Evolutionary conservation across 441 rosid genomes (phyloP).

Genomic region (Brassica hybrid): DNA sequence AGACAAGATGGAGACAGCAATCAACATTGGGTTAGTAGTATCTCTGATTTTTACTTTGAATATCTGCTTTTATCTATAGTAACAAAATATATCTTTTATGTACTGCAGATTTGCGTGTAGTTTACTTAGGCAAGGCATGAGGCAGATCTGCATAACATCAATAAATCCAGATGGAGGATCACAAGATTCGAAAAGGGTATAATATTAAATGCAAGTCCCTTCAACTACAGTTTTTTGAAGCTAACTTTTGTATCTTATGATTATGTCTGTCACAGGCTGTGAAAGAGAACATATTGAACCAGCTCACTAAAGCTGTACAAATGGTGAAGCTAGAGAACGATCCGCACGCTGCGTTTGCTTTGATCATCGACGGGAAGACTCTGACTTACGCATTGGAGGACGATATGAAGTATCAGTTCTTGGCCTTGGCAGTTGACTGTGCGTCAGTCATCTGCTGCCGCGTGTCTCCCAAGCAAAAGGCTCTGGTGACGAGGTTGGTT

Average conservation of each 20-base stretch:
- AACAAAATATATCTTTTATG: conserved; percentile 25
- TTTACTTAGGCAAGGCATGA: conserved; percentile 92
- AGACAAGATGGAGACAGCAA: conserved; percentile 98
- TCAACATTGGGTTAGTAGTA: conserved; percentile 84
- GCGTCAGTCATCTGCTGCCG: conserved; percentile 96
- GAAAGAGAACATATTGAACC: conserved; percentile 70
- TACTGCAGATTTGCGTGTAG: conserved; percentile 80
- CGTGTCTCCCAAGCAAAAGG: conserved; percentile 96
- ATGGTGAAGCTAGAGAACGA: conserved; percentile 89
- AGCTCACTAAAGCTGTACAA: conserved; percentile 83
- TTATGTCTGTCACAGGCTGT: conserved; percentile 52
- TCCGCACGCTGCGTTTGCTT: conserved; percentile 92
- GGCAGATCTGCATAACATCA: conserved; percentile 65
- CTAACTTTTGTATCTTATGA: conserved; percentile 35
- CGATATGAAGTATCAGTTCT: conserved; percentile 76
- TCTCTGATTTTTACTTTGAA: background rate
- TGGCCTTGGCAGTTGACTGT: conserved; percentile 82
- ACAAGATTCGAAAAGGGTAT: conserved; percentile 70
- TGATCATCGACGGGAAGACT: conserved; percentile 88
- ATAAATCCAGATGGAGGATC: conserved; percentile 48
- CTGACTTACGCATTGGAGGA: conserved; percentile 75
- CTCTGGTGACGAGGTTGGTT: conserved; percentile 87
- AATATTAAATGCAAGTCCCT: background rate
- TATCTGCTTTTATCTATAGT: conserved; percentile 16
- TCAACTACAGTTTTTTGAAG: background rate